Evolutionary conservation across 225 moss, liverwort and hornwort genomes (phyloP), one percentile per base, ranked within the genome.

Genomic region (Ulota crispa): DNA sequence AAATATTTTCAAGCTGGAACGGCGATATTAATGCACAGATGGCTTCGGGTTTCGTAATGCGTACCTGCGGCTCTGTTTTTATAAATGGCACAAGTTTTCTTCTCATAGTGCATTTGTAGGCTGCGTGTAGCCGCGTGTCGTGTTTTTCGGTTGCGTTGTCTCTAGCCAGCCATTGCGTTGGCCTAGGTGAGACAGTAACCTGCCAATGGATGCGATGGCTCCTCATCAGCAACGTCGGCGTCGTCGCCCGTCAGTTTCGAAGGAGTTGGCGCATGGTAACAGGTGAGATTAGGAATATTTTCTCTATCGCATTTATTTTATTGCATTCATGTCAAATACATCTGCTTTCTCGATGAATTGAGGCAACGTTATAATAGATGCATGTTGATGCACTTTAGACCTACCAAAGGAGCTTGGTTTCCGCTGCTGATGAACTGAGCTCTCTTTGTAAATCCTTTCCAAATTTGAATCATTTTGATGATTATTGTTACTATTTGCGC

Each of bases 141-240:
- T 68, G 27, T 57, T 30, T 21, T 54, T 5, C 0, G 36, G 73
- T 73, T 82, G 70, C 70, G 30, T 70, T 18, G 71, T 52, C 21
- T 16, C n/a, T 72, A 31, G 71, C 24, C 59, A 66, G 76, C 52
- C 62, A 37, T 75, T 70, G 28, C 64, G 47, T 56, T 53, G 76
- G 57, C 73, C 32, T 68, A 39, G 57, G 31, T 39, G 55, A 31
- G 47, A 14, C 28, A 76, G 68, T 32, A 24, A 72, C 47, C 37
- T 68, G 23, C 30, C 14, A 87, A 97, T 97, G 97, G 92, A 95
- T 85, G 88, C 86, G 23, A 90, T 90, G 92, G 94, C 91, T 30
- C 91, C 91, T 39, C 94, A 93, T 72, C 94, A 89, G 65, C 93
- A 89, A 83, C 90, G 95, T 50, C 88, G 97, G 75, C 95, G 90